Conservation (phyloP, 2,329 filamentous ascomycete genomes). For the Colletotrichum sp. region DNA sequence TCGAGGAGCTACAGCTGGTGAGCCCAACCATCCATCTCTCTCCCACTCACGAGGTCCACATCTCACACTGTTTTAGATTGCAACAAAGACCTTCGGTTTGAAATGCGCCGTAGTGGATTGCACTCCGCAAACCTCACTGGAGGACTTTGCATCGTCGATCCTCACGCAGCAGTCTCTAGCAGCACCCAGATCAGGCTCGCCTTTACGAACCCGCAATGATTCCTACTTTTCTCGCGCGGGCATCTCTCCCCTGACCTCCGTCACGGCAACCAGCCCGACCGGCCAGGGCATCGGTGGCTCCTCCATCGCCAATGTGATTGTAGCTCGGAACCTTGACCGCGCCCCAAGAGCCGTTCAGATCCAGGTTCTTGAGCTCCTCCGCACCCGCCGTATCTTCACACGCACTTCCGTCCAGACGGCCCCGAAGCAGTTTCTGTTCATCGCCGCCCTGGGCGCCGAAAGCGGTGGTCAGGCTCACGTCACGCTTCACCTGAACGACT, state of each 20-base stretch:
- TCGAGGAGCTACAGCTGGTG: constrained; percentile 76
- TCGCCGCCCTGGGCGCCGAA: constrained; percentile 69
- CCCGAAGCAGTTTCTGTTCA: constrained; percentile 79
- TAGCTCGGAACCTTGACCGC: constrained; percentile 80
- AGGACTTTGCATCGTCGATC: constrained; percentile 79
- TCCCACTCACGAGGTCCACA: not conserved
- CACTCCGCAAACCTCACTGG: constrained; percentile 73
- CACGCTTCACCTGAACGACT: constrained; percentile 73
- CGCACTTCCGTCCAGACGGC: constrained; percentile 75
- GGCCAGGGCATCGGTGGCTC: constrained; percentile 21
- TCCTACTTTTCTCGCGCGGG: constrained; percentile 25
- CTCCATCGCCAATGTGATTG: constrained; percentile 79
- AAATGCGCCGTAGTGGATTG: constrained; percentile 75
- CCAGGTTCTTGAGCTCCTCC: constrained; percentile 79
- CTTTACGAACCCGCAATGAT: constrained; percentile 25
- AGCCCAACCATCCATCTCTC: not conserved
- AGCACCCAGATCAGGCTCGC: constrained; percentile 29
- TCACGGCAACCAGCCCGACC: constrained; percentile 24
- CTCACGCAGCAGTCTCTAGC: constrained; percentile 47
- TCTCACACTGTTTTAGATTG: constrained; percentile 53
- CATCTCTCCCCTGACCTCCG: constrained; percentile 32
- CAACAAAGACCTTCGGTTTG: constrained; percentile 74
- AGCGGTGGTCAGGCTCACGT: constrained; percentile 54
- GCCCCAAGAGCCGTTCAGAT: constrained; percentile 81
- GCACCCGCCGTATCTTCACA: constrained; percentile 78